These are phyloP conservation scores for Phlyctochytrium bullatum DNA, from an alignment of 192 early-diverging fungal genomes.

Conservation along the genomic window DNA sequence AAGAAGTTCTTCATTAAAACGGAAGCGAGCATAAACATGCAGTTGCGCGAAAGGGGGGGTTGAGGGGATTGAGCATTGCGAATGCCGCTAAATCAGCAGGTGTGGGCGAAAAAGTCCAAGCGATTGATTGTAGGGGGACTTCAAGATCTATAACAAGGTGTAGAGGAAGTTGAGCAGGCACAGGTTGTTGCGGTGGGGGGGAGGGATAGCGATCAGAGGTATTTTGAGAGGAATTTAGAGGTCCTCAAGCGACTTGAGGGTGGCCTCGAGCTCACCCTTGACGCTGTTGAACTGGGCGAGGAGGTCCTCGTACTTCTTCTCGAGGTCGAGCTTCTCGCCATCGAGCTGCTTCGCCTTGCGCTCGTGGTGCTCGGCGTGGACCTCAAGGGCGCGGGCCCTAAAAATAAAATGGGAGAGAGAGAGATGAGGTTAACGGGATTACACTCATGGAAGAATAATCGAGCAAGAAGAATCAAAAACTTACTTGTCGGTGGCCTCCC, in stretches of 20 bases:
- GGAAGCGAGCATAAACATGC: too few relatives aligned
- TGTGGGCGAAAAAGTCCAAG: too few relatives aligned
- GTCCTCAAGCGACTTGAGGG: conserved; percentile 72
- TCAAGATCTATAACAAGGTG: too few relatives aligned
- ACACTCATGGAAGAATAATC: background rate
- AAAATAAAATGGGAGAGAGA: background rate
- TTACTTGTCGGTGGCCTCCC: conserved; percentile 34
- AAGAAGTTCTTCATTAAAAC: too few relatives aligned
- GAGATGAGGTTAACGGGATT: background rate
- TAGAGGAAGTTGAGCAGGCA: too few relatives aligned
- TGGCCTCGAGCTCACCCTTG: conserved; percentile 74
- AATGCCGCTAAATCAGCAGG: too few relatives aligned
- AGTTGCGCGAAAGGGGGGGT: too few relatives aligned
- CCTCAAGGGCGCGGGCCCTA: conserved; percentile 67
- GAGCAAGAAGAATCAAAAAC: background rate
- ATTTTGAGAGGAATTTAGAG: too few relatives aligned
- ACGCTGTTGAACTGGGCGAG: conserved; percentile 58
- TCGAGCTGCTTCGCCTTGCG: conserved; percentile 83
- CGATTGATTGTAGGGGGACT: too few relatives aligned
- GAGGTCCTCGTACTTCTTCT: conserved; percentile 71
- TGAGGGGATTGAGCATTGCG: too few relatives aligned
- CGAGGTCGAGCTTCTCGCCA: conserved; percentile 62
- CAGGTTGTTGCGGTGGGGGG: too few relatives aligned
- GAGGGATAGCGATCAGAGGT: too few relatives aligned
- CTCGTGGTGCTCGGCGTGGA: conserved; percentile 82